Conservation (phyloP, 2,329 filamentous ascomycete species). For the Aspergillus melleus region DNA sequence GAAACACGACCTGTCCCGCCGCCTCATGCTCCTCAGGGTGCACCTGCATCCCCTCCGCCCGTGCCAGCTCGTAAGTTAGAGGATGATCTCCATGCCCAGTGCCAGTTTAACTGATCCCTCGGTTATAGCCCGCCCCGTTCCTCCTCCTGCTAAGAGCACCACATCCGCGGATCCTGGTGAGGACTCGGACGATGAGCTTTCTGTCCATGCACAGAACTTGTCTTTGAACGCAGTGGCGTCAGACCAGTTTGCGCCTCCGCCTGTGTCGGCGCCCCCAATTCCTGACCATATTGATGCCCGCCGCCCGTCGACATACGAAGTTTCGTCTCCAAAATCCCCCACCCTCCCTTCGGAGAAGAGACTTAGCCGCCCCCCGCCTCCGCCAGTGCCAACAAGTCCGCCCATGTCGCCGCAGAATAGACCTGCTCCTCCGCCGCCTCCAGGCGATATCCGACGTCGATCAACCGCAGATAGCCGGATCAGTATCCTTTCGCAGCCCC, state of each 20-base stretch:
- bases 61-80: slow-evolving; percentile 57
- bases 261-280: slow-evolving; percentile 46
- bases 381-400: slow-evolving; percentile 40
- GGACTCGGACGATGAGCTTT: slow-evolving; percentile 85
- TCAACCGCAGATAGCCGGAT: slow-evolving; percentile 58
- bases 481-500: slow-evolving; percentile 43
- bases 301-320: slow-evolving; percentile 38
- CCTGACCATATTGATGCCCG: slow-evolving; percentile 43
- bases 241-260: slow-evolving; percentile 46
- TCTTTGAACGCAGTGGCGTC: slow-evolving; percentile 45
- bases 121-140: slow-evolving; percentile 62
- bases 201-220: slow-evolving; percentile 50
- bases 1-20: slow-evolving; percentile 42
- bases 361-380: slow-evolving; percentile 45
- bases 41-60: slow-evolving; percentile 36
- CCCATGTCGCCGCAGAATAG: slow-evolving; percentile 53
- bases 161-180: slow-evolving; percentile 74
- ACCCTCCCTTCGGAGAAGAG: slow-evolving; percentile 40
- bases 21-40: slow-evolving; percentile 32
- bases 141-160: slow-evolving; percentile 53
- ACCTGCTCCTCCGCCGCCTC: slow-evolving; percentile 66
- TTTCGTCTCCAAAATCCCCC: slow-evolving; percentile 42
- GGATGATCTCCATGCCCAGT: background rate
- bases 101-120: slow-evolving; percentile 26
- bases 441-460: slow-evolving; percentile 54